A percentile compares a stretch with the other conserved stretches of the same genome.
These are phyloP conservation scores for Pseudogymnoascus sp. DNA, from an alignment of 2,329 filamentous ascomycete species.

Conservation along the genomic window DNA sequence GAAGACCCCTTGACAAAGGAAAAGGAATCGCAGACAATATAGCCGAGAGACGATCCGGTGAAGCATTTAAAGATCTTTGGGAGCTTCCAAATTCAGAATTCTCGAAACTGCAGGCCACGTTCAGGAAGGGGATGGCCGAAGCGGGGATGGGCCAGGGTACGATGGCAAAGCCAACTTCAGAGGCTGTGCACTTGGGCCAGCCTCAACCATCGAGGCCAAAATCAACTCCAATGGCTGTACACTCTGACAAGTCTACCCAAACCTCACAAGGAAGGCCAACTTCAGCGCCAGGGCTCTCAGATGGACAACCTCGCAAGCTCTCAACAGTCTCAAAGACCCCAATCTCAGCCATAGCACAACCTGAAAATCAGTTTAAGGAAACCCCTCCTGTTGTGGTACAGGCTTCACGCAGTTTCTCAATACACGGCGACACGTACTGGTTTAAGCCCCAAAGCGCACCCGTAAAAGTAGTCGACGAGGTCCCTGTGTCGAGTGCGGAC, in stretches of 20 bases:
- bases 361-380: background rate
- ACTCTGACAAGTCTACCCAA: background rate
- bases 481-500: background rate
- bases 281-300: background rate
- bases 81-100: background rate
- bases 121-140: background rate
- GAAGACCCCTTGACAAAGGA: background rate
- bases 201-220: background rate
- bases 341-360: background rate
- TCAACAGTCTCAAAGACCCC: background rate
- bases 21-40: background rate
- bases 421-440: background rate
- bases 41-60: background rate
- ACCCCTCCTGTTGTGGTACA: background rate
- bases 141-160: background rate
- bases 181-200: background rate
- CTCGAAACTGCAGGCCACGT: background rate
- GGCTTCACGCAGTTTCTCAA: background rate
- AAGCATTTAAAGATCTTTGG: background rate
- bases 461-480: no score
- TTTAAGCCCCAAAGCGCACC: background rate
- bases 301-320: background rate
- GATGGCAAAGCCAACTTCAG: background rate
- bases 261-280: background rate
- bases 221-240: background rate